A percentile compares a stretch with the other conserved stretches of the same genome.
Conservation (phyloP, 106 monocot genomes). For the Platanthera guangdongensis region DNA sequence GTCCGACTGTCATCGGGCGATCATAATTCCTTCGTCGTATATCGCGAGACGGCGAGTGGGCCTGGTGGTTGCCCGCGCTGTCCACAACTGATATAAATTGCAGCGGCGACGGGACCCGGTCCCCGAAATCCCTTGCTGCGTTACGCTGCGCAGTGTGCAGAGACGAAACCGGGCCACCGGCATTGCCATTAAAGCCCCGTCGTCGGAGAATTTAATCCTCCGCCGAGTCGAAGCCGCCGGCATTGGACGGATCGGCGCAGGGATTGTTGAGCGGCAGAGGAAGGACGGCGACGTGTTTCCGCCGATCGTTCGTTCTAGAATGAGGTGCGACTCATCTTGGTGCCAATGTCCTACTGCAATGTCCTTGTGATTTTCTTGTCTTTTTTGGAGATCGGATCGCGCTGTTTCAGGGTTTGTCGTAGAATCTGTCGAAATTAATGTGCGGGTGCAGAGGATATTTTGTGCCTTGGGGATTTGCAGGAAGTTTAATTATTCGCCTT, state of each 20-base stretch:
- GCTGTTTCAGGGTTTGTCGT: not conserved
- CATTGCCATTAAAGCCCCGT: not conserved
- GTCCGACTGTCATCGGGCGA: constrained; percentile 5
- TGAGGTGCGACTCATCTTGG: constrained; percentile 4
- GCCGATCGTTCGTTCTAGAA: not conserved
- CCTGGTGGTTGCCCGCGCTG: constrained; percentile 2
- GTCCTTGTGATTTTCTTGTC: not conserved
- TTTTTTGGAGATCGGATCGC: not conserved
- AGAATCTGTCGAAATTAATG: not conserved
- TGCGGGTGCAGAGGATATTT: not conserved
- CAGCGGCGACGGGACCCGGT: not conserved
- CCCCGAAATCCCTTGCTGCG: not conserved
- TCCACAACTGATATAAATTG: constrained; percentile 3
- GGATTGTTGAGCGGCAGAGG: not conserved
- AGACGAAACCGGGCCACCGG: not conserved
- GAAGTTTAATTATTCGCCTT: not conserved
- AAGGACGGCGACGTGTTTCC: not conserved
- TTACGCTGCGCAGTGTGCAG: not conserved
- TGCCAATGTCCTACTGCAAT: not conserved
- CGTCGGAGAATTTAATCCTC: not conserved
- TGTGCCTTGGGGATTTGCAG: not conserved
- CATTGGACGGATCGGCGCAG: constrained; percentile 1
- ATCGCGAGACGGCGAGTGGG: not conserved
- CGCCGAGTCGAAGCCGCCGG: not conserved
- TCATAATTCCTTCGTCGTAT: too few species aligned